These are phyloP conservation scores for Scedosporium minutisporum DNA, from an alignment of 2,329 filamentous ascomycete genomes.

Conservation along the genomic window DNA sequence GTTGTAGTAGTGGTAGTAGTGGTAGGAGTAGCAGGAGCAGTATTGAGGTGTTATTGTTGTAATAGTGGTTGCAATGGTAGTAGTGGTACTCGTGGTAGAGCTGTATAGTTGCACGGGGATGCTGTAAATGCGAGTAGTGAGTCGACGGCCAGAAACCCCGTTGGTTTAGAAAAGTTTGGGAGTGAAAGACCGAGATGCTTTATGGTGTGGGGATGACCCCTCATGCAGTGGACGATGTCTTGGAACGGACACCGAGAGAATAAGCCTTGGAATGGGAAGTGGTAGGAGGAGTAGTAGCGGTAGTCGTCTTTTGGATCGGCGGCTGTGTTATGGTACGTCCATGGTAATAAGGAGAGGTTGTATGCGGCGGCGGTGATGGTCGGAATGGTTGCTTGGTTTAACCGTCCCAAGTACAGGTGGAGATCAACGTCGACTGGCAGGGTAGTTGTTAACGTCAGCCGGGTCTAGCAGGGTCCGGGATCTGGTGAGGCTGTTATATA, in stretches of 20 bases:
- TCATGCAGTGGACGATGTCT: constrained; percentile 2
- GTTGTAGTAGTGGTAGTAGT: too few species aligned
- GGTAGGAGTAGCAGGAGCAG: too few species aligned
- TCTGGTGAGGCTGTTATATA: too few species aligned
- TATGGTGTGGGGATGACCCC: constrained; percentile 4
- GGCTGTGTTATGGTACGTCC: neutral
- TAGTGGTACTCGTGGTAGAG: neutral
- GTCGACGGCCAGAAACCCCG: constrained; percentile 3
- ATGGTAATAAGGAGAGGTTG: neutral
- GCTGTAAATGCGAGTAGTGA: neutral
- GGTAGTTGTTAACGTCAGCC: neutral
- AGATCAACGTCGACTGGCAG: neutral
- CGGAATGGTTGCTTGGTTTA: neutral
- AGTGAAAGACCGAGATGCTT: constrained; percentile 5
- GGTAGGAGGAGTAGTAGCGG: neutral
- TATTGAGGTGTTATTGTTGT: too few species aligned
- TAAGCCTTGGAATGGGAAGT: neutral
- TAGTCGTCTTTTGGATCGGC: neutral
- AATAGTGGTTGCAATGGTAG: too few species aligned
- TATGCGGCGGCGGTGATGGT: neutral
- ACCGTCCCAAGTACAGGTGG: neutral
- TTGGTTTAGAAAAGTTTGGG: neutral
- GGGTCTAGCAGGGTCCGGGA: too few species aligned
- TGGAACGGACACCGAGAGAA: neutral
- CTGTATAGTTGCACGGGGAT: neutral